These are phyloP conservation scores for Leptosphaerulina australis DNA, from an alignment of 2,329 filamentous ascomycete genomes.

Conservation along the genomic window DNA sequence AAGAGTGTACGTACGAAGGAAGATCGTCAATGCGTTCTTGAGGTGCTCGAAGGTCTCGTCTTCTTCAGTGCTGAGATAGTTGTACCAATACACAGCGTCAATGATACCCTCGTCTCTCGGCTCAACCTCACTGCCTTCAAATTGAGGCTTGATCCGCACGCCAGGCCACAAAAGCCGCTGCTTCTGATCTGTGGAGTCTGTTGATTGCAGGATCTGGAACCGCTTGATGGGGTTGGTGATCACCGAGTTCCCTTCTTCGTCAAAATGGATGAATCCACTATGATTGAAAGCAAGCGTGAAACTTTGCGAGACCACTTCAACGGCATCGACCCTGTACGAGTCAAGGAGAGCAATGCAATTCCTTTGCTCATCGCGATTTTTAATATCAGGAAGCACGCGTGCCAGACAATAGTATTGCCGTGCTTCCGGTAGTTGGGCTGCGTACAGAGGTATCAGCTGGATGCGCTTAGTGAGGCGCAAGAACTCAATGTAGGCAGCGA, in stretches of 20 bases:
- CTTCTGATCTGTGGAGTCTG: constrained; percentile 43
- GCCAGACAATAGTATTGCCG: constrained; percentile 74
- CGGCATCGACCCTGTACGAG: constrained; percentile 73
- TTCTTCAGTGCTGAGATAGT: constrained; percentile 67
- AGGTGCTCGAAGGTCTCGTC: constrained; percentile 70
- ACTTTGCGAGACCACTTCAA: constrained; percentile 75
- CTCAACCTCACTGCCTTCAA: constrained; percentile 64
- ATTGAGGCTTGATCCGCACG: constrained; percentile 70
- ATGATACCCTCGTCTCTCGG: constrained; percentile 74
- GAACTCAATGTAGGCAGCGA: constrained; percentile 81
- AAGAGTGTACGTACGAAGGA: constrained; percentile 71
- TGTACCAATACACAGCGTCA: constrained; percentile 82
- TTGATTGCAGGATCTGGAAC: constrained; percentile 58
- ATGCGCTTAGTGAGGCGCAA: constrained; percentile 74
- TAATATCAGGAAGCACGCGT: constrained; percentile 75
- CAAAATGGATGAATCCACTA: constrained; percentile 37
- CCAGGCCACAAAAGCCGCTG: constrained; percentile 57
- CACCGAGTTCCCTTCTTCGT: constrained; percentile 21
- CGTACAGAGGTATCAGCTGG: constrained; percentile 85
- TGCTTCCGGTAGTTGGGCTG: constrained; percentile 72
- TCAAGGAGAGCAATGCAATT: constrained; percentile 76
- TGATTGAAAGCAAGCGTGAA: constrained; percentile 51
- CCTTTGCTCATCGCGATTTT: constrained; percentile 67
- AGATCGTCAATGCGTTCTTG: constrained; percentile 77
- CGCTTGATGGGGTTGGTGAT: constrained; percentile 37